Evolutionary conservation across 305 asterid species (phyloP).

Genomic region (Fraxinus baroniana): DNA sequence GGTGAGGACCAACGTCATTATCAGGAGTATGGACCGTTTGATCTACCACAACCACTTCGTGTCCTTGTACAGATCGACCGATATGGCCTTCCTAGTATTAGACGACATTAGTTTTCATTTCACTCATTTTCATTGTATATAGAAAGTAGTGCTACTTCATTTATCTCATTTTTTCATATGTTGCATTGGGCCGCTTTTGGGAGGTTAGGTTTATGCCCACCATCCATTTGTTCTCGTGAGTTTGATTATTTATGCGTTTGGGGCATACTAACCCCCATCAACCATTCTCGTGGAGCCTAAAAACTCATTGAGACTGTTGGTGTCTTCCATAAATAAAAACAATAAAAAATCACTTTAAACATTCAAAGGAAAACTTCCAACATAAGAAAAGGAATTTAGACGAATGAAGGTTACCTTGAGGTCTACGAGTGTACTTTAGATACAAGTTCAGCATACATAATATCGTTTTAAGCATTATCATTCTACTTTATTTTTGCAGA

Average conservation of each 20-base stretch:
- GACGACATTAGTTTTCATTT: not conserved
- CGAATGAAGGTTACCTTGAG: not conserved
- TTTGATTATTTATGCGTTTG: too few relatives aligned
- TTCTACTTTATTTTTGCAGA: not conserved
- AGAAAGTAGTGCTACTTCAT: too few relatives aligned
- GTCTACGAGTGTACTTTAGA: not conserved
- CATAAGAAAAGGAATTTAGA: not conserved
- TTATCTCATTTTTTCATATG: too few relatives aligned
- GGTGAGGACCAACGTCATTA: not conserved
- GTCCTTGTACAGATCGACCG: too few relatives aligned
- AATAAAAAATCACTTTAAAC: not conserved
- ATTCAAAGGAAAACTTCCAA: not conserved
- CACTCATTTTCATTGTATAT: too few relatives aligned
- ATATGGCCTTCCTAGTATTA: too few relatives aligned
- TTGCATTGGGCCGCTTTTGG: too few relatives aligned
- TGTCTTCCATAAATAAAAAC: not conserved
- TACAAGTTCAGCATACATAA: not conserved
- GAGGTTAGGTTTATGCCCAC: too few relatives aligned
- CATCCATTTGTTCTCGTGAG: too few relatives aligned
- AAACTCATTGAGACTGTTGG: not conserved
- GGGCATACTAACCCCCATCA: too few relatives aligned
- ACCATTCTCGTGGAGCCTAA: too few relatives aligned
- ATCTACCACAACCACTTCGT: too few relatives aligned
- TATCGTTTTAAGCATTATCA: not conserved
- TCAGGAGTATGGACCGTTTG: not conserved